Percentiles rank a stretch among this genome's conserved stretches.
phyloP scores from a whole-genome alignment of 2,329 filamentous ascomycete genomes.

The Colletotrichum caudatum region DNA sequence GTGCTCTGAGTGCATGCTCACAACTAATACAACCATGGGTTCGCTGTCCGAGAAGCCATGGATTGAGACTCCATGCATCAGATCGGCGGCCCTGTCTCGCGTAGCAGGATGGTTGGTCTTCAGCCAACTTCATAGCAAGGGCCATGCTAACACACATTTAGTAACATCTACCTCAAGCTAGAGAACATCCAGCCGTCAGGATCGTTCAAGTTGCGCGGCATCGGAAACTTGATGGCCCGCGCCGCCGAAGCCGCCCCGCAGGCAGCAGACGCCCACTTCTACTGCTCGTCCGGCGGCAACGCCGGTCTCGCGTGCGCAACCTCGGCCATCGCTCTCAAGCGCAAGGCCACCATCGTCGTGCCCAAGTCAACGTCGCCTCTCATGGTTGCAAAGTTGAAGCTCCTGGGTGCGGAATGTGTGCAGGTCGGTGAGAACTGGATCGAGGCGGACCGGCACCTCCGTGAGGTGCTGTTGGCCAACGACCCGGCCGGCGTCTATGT shows the following conservation, averaged over 20 bases:
- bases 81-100: constrained; percentile 74
- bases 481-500: constrained; percentile 71
- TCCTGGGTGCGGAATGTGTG: constrained; percentile 77
- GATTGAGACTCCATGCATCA: constrained; percentile 78
- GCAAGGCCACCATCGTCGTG: constrained; percentile 81
- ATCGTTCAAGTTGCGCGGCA: constrained; percentile 86
- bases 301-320: constrained; percentile 85
- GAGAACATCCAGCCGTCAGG: constrained; percentile 87
- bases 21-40: constrained; percentile 51
- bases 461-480: constrained; percentile 66
- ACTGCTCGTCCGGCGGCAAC: constrained; percentile 84
- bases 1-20: too few relatives aligned
- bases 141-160: constrained; percentile 44
- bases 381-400: constrained; percentile 78
- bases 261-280: constrained; percentile 72
- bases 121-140: constrained; percentile 37
- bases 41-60: constrained; percentile 66
- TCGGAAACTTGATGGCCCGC: constrained; percentile 76
- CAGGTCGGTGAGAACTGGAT: constrained; percentile 76
- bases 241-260: constrained; percentile 50
- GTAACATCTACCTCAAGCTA: constrained; percentile 86
- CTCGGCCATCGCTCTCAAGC: constrained; percentile 72
- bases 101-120: constrained; percentile 76
- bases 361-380: constrained; percentile 72
- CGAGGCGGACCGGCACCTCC: constrained; percentile 76